phyloP scores from a whole-genome alignment of 371 early-diverging fungal genomes.

The Thermomucor indicae-seudaticae region DNA sequence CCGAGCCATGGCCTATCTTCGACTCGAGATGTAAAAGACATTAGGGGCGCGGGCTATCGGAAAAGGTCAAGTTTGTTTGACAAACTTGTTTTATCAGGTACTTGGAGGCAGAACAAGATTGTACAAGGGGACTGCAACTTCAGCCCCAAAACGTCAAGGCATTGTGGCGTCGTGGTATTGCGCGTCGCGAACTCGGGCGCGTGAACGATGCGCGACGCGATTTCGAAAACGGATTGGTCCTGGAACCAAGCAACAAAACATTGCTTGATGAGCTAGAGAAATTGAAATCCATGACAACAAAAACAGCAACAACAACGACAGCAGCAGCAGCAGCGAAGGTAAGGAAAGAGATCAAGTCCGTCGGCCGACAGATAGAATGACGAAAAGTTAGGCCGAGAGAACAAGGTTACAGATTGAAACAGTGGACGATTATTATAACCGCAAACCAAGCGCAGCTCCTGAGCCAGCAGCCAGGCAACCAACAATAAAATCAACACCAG shows the following conservation, averaged over 20 bases:
- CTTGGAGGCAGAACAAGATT: constrained; percentile 68
- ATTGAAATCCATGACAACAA: constrained; percentile 5
- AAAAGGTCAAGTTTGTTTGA: background rate
- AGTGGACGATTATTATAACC: too few species aligned
- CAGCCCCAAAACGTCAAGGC: constrained; percentile 80
- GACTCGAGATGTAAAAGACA: constrained; percentile 54
- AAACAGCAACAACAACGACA: background rate
- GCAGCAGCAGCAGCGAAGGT: background rate
- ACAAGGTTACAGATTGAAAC: too few species aligned
- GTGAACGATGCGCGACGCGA: constrained; percentile 61
- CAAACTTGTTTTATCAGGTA: constrained; percentile 57
- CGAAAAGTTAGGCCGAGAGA: too few species aligned
- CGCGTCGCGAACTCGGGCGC: constrained; percentile 56
- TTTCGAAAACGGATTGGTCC: constrained; percentile 52
- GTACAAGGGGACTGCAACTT: constrained; percentile 56
- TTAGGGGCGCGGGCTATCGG: background rate
- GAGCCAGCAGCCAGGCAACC: background rate
- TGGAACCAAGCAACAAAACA: constrained; percentile 69
- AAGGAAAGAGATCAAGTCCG: too few species aligned
- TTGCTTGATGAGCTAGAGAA: constrained; percentile 60
- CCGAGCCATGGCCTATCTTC: constrained; percentile 83
- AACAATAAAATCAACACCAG: background rate
- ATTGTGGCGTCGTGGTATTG: constrained; percentile 76
- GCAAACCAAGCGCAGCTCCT: background rate
- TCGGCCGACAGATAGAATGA: too few species aligned